Conservation (phyloP, 768 basidiomycete genomes). For the Suillus cothurnatus region DNA sequence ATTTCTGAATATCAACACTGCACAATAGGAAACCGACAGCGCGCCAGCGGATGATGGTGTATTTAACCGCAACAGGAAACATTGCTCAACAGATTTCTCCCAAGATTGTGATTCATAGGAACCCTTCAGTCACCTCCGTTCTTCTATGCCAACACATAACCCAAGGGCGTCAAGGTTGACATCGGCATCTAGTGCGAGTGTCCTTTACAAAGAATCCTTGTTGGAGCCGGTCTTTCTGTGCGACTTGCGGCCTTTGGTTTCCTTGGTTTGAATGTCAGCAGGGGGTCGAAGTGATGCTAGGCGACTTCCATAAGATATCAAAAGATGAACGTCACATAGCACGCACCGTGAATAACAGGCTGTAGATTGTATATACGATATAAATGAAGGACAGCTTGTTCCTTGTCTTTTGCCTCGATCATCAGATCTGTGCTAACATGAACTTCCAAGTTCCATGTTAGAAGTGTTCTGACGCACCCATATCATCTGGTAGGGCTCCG, state of each 20-base stretch:
- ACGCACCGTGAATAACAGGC: slow-evolving; percentile 60
- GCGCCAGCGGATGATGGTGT: too few relatives aligned
- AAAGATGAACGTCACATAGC: slow-evolving; percentile 9
- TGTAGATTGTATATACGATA: slow-evolving; percentile 76
- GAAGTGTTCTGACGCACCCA: slow-evolving; percentile 44
- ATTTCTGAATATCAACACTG: neutral
- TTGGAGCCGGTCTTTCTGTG: slow-evolving; percentile 27
- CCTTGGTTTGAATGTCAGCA: slow-evolving; percentile 38
- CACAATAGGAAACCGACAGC: neutral
- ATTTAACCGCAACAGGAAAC: neutral
- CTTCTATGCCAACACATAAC: neutral
- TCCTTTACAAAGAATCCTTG: slow-evolving; percentile 31
- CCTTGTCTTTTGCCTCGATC: slow-evolving; percentile 95
- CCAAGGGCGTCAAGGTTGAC: neutral
- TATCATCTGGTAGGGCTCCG: slow-evolving; percentile 61
- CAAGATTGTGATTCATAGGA: neutral
- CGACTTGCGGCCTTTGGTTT: slow-evolving; percentile 48
- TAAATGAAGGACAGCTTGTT: slow-evolving; percentile 89
- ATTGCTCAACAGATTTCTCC: neutral
- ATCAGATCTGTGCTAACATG: slow-evolving; percentile 60
- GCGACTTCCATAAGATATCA: neutral
- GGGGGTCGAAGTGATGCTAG: slow-evolving; percentile 46
- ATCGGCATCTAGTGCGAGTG: slow-evolving; percentile 12
- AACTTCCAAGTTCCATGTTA: slow-evolving; percentile 13
- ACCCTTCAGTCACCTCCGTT: slow-evolving; percentile 1